Conservation (phyloP, 176 grass and related monocot genomes). For the bread wheat (Triticum aestivum) region IWGSC_CS_RefSeq_v2.1 NC_057800.1:687648741-687649240, state of each 20-base stretch:
- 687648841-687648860: not conserved
- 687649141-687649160: not conserved
- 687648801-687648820: conserved; percentile 33
- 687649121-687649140: conserved; percentile 71
- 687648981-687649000: not conserved
- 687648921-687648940: conserved; percentile 6
- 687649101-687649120: conserved; percentile 60
- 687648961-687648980: not conserved
- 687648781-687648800: not conserved
- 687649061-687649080: conserved; percentile 41
- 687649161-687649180: not conserved
- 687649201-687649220: not conserved
- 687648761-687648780: not conserved
- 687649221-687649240: not conserved
- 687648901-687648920: not conserved
- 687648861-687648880: not conserved
- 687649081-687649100: conserved; percentile 54
- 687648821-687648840: conserved; percentile 37
- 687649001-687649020: not conserved
- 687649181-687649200: not conserved
- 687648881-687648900: not conserved
- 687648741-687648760: not conserved
- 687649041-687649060: conserved; percentile 34
- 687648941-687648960: not conserved
- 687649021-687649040: not conserved